Evolutionary conservation across 345 rosid genomes (phyloP), one percentile per base, ranked within the genome.

Genomic region (Lumnitzera littorea): DNA sequence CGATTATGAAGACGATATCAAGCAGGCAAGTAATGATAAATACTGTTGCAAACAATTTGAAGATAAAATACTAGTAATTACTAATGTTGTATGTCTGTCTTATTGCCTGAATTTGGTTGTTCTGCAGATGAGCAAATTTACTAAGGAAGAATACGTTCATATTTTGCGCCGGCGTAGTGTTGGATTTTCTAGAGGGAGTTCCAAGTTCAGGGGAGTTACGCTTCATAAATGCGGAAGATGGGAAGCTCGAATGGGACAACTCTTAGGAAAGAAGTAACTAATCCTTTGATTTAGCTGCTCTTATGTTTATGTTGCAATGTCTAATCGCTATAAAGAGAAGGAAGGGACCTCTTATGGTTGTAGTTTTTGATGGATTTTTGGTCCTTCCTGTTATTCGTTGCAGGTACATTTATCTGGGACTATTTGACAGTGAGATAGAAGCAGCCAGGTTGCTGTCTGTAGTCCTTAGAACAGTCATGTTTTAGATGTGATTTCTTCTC

Each of bases 361-460:
- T 50, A 25, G 31, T 24, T 27, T 1, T 27, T 27, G 20, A 20
- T 27, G 31, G 31, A 27, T 2, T 27, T 27, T 5, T 27, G 31
- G 60, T 56, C 36, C n/a, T 41, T 56, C 15, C 48, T 48, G 41
- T 16, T 43, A 50, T 24, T 58, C 58, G 72, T 50, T 71, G 70
- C 88, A 95, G 99, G 95, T 91, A 91, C 67, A 81, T 87, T 48
- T 95, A 95, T 75, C 95, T 95, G 60, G 99, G 99, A 61, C 82
- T 88, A 61, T 95, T 88, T 55, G 91, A 95, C 68, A 86, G 79
- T 15, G 97, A 95, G 69, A 71, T 83, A 53, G 99, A 95, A 72
- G 99, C 99, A 48, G 99, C 97, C 70, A 91, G 99, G 99, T 94
- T 65, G 51, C 55, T 41, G 17, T 50, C 43, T 36, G 43, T 4